Base-by-base conservation (phyloP, 352 stramenopile species). In the Elongisporangium prolatum region DNA sequence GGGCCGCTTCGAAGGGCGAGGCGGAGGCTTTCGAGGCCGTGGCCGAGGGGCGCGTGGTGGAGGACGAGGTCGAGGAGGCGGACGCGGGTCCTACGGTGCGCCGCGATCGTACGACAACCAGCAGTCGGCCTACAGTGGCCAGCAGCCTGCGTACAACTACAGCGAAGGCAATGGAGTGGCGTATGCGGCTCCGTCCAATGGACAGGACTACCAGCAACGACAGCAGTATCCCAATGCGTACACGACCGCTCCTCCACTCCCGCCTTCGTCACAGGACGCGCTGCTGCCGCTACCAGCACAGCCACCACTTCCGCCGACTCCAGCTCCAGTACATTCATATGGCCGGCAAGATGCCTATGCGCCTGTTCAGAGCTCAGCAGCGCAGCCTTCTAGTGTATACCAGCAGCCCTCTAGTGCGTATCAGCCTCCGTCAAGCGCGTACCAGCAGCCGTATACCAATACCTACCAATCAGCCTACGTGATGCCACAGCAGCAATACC, bases 31-130 rank as follows among this genome's bases (percentile, higher is more conserved):
- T 52, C 61, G 65, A 37, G 67, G 75, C 38, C 64, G 73, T 38
- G 68, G 70, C 4, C 61, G 60, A 22, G 61, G 64, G 17, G 64
- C 71, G n/a, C 61, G 71, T 47, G 53, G 68, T 10, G 59, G 72
- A 56, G 68, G 74, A 60, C 52, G 71, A 17, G 66, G 69, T 0
- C 28, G 65, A 9, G 69, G 76, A 69, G 50, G 72, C 0, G 65
- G 67, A 7, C 24, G 72, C 7, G 69, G 77, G 17, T 44, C 34
- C 34, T 44, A 44, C 34, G 34, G 34, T 13, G 34, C 25, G 13
- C 37, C 50, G 38, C 48, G 54, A 28, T 48, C 61, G 7, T 60
- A 54, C 20, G 58, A 68, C 48, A 52, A 63, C 48, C 54, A 59
- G 13, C 56, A 56, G 24, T 52, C 51, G 37, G 28, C 18, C 25